Evolutionary conservation across 495 filamentous ascomycete species (phyloP).

Genomic region (Tuber borchii): DNA sequence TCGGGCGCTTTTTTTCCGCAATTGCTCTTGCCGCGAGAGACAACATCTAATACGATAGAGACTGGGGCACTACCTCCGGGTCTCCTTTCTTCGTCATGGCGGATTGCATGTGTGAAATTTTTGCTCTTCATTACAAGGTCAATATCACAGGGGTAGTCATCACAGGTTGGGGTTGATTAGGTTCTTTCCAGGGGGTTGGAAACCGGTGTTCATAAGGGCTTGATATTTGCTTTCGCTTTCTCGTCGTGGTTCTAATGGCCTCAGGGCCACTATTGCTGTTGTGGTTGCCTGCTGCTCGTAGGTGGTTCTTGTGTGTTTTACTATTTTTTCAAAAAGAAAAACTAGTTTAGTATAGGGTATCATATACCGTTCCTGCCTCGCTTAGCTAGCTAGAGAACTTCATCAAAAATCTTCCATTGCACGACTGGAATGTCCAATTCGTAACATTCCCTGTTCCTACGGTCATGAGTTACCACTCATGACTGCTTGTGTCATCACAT

Average conservation of each 20-base stretch:
- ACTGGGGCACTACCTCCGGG: too few relatives aligned
- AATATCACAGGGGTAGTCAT: neutral
- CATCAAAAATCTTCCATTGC: neutral
- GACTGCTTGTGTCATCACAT: neutral
- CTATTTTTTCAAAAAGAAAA: neutral
- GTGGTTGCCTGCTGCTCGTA: neutral
- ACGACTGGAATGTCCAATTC: neutral
- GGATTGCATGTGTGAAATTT: constrained; percentile 7
- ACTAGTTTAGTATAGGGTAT: neutral
- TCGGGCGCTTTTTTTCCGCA: too few relatives aligned
- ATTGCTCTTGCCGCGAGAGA: too few relatives aligned
- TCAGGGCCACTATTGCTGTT: too few relatives aligned
- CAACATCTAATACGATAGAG: too few relatives aligned
- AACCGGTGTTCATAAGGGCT: constrained; percentile 30
- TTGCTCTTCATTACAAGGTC: neutral
- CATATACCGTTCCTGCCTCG: neutral
- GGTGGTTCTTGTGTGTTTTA: neutral
- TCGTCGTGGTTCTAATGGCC: too few relatives aligned
- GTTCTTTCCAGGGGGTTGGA: constrained; percentile 15
- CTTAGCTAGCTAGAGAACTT: neutral
- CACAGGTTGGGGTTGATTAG: constrained; percentile 3
- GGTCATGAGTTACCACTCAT: neutral
- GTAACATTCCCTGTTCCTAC: neutral
- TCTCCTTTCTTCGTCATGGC: constrained; percentile 9
- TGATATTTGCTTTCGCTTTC: constrained; percentile 32